phyloP scores from a whole-genome alignment of 2,329 filamentous ascomycete species.

The Penicillium palitans region DNA sequence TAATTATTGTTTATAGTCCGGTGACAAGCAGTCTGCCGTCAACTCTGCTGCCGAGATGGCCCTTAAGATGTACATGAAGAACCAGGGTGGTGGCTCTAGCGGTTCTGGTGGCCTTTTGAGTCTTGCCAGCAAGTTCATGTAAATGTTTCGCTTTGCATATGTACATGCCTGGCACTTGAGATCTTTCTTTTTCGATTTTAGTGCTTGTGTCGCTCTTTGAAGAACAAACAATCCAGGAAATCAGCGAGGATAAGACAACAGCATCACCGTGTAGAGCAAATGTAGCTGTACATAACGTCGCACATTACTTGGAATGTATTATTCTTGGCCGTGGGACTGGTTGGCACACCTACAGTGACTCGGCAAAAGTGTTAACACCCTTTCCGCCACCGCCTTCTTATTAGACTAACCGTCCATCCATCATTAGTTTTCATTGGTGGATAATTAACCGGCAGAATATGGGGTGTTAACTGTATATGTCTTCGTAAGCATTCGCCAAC shows the following conservation, averaged over 20 bases:
- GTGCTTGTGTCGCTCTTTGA: not conserved
- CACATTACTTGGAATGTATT: not conserved
- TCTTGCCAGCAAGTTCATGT: conserved; percentile 62
- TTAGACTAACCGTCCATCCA: too few relatives aligned
- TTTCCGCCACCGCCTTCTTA: too few relatives aligned
- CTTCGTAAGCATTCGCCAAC: not conserved
- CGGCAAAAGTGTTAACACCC: too few relatives aligned
- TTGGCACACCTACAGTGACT: not conserved
- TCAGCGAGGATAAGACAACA: not conserved
- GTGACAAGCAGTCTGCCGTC: conserved; percentile 78
- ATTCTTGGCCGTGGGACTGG: too few relatives aligned
- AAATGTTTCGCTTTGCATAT: not conserved
- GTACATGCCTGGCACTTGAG: not conserved
- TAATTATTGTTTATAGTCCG: conserved; percentile 38
- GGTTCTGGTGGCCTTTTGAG: conserved; percentile 55
- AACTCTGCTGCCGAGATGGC: conserved; percentile 81
- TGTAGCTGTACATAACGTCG: not conserved
- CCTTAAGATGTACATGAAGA: conserved; percentile 88
- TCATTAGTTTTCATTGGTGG: too few relatives aligned
- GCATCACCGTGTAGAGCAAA: not conserved
- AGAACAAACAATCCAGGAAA: not conserved
- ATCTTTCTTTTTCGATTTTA: not conserved
- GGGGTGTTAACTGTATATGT: too few relatives aligned
- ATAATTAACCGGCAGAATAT: too few relatives aligned
- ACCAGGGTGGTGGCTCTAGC: conserved; percentile 54